Evolutionary conservation across 495 filamentous ascomycete species (phyloP).

Genomic region (Hypoxylon cercidicola): DNA sequence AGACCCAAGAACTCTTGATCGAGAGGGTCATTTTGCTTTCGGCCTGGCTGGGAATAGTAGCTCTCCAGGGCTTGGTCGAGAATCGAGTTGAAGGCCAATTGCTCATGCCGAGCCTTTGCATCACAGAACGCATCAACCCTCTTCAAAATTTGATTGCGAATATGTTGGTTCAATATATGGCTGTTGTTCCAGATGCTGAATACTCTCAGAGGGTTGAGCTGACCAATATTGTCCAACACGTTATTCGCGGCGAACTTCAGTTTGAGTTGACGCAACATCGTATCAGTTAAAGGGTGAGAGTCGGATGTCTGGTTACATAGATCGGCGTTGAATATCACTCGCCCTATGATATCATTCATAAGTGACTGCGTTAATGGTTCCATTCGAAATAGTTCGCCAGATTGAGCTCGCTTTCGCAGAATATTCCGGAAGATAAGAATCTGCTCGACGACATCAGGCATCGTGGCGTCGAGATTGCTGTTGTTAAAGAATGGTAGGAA

Average conservation of each 20-base stretch:
- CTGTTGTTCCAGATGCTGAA: constrained; percentile 43
- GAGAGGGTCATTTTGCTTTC: constrained; percentile 22
- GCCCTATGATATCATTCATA: constrained; percentile 72
- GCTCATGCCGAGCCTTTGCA: constrained; percentile 31
- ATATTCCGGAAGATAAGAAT: constrained; percentile 45
- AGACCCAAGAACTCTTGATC: constrained; percentile 37
- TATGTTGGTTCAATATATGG: constrained; percentile 41
- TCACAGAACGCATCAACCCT: constrained; percentile 30
- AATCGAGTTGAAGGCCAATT: constrained; percentile 38
- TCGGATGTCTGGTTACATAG: constrained; percentile 42
- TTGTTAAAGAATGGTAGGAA: constrained; percentile 56
- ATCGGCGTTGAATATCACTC: constrained; percentile 45
- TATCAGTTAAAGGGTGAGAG: constrained; percentile 42
- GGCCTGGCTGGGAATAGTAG: constrained; percentile 39
- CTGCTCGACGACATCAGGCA: constrained; percentile 52
- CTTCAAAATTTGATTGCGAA: constrained; percentile 34
- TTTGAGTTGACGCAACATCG: constrained; percentile 42
- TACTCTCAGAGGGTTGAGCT: constrained; percentile 38
- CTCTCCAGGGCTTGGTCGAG: constrained; percentile 41
- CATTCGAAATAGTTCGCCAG: constrained; percentile 55
- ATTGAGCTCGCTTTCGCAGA: constrained; percentile 41
- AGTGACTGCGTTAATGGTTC: constrained; percentile 74
- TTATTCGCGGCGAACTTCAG: constrained; percentile 42
- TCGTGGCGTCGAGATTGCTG: constrained; percentile 48
- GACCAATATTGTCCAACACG: constrained; percentile 40